A percentile compares a stretch with the other conserved stretches of the same genome.
Conservation (phyloP, 2,329 filamentous ascomycete species). For the Apiospora aurea region DNA sequence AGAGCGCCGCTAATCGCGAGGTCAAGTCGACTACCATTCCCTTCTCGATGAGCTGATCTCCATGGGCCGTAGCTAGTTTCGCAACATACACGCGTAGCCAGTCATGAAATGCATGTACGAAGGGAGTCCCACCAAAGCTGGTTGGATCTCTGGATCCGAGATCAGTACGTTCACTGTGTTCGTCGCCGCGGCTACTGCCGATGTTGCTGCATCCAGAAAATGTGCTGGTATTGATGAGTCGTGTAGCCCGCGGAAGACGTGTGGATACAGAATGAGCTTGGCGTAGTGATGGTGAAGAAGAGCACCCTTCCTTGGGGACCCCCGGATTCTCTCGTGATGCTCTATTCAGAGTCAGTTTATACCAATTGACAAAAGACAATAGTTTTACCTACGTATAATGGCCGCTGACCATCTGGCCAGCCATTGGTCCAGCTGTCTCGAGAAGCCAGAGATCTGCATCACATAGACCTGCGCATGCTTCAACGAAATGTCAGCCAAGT, state of each 20-base stretch:
- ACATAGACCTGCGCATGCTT: slow-evolving; percentile 55
- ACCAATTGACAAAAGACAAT: slow-evolving; percentile 28
- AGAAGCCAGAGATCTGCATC: slow-evolving; percentile 49
- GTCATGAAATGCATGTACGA: slow-evolving; percentile 61
- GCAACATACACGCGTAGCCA: slow-evolving; percentile 59
- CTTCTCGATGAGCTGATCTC: slow-evolving; percentile 47
- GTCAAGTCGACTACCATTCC: slow-evolving; percentile 47
- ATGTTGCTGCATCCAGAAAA: slow-evolving; percentile 43
- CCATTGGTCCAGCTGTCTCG: slow-evolving; percentile 47
- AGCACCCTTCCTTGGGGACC: slow-evolving; percentile 48
- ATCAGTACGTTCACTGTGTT: slow-evolving; percentile 53
- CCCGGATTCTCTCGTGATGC: slow-evolving; percentile 49
- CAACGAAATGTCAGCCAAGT: not conserved
- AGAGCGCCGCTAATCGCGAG: slow-evolving; percentile 46
- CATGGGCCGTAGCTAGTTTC: slow-evolving; percentile 53
- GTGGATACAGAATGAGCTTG: slow-evolving; percentile 50
- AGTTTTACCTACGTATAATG: slow-evolving; percentile 37
- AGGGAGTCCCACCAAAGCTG: slow-evolving; percentile 52
- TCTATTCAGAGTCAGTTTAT: slow-evolving; percentile 48
- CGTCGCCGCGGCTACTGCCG: slow-evolving; percentile 48
- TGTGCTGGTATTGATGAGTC: slow-evolving; percentile 44
- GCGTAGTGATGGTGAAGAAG: slow-evolving; percentile 51
- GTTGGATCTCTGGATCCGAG: slow-evolving; percentile 50
- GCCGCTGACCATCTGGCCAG: slow-evolving; percentile 43
- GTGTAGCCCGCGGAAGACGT: slow-evolving; percentile 48